A percentile compares a stretch with the other conserved stretches of the same genome.
phyloP scores from a whole-genome alignment of 208 protist genomes.

The Porcisia hertigi region DNA sequence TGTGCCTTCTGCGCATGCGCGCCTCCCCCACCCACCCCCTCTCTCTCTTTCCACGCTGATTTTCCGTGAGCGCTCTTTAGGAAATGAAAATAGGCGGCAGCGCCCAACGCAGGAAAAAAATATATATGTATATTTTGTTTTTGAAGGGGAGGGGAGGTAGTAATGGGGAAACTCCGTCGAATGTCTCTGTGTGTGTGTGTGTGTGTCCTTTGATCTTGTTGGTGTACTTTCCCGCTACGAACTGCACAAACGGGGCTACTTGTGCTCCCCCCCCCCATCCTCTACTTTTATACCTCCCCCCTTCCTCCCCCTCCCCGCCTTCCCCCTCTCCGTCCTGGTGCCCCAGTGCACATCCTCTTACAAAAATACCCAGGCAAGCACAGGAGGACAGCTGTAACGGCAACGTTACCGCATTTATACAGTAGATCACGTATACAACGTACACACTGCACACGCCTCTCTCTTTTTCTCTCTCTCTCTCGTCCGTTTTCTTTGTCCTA shows the following conservation, averaged over 20 bases:
- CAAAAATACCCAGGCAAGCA: not conserved
- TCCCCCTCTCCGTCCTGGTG: no score
- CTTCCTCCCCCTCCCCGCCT: not conserved
- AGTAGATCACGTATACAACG: not conserved
- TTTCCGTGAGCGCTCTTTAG: no score
- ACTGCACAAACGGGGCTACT: no score
- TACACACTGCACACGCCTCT: not conserved
- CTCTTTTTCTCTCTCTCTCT: not conserved
- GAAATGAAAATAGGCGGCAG: not conserved
- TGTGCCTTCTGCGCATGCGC: no score
- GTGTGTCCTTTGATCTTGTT: not conserved
- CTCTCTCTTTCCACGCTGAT: no score
- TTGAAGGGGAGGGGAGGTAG: no score
- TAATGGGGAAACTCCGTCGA: no score
- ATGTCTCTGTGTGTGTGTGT: no score
- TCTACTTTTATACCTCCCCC: not conserved
- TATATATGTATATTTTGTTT: not conserved
- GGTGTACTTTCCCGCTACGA: not conserved
- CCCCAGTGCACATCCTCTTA: not conserved
- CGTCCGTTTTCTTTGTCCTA: not conserved
- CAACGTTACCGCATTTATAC: not conserved
- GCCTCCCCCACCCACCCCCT: no score
- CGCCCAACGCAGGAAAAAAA: not conserved
- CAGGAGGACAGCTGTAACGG: not conserved
- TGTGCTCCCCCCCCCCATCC: not conserved